phyloP scores from a whole-genome alignment of 2,329 filamentous ascomycete species.

The Colletotrichum sp. region DNA sequence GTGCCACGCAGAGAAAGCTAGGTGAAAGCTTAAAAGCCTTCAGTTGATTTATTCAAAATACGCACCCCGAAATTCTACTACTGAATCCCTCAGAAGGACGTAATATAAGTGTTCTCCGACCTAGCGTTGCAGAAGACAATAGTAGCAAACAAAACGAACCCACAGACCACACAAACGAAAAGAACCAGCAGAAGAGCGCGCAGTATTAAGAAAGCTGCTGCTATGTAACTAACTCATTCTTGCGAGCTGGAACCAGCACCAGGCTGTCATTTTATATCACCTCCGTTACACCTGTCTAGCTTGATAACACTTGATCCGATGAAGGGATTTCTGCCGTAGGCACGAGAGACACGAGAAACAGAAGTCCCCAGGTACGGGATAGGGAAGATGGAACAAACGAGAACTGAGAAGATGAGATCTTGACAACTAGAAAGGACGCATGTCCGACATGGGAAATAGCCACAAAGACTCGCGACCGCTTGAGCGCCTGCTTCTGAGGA shows the following conservation, averaged over 20 bases:
- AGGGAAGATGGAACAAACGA: neutral
- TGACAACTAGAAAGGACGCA: neutral
- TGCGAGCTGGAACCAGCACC: neutral
- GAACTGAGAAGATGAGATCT: neutral
- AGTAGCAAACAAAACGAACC: neutral
- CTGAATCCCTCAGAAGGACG: accelerated
- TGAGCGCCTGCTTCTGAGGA: neutral
- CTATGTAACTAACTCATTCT: neutral
- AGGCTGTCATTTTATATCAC: neutral
- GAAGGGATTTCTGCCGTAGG: neutral
- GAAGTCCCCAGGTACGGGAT: neutral
- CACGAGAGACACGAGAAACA: neutral
- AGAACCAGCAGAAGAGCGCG: neutral
- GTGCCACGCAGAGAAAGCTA: neutral
- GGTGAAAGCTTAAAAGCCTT: neutral
- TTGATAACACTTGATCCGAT: neutral
- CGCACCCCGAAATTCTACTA: neutral
- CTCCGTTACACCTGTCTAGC: neutral
- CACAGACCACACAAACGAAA: neutral
- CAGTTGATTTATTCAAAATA: neutral
- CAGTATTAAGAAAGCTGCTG: neutral
- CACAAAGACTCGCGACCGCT: neutral
- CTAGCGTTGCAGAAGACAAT: neutral
- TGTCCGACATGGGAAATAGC: neutral
- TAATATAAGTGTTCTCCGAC: neutral